Percentiles rank a stretch among this genome's conserved stretches.
Conservation (phyloP, 305 asterid genomes). For the Petunia hybrid region DNA sequence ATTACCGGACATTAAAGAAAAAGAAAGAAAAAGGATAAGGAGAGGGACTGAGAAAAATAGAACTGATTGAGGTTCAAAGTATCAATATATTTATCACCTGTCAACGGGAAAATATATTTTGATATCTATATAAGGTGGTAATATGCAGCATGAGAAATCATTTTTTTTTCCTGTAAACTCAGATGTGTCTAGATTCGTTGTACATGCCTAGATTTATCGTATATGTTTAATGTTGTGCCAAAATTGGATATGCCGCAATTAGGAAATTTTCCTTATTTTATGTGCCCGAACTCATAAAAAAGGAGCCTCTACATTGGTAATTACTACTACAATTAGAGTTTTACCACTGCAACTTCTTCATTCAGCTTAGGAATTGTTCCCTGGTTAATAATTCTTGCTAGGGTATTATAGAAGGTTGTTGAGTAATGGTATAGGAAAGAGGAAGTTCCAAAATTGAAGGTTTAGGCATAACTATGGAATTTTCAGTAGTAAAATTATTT, state of each 20-base stretch:
- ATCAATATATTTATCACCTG: background rate
- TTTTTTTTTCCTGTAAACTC: background rate
- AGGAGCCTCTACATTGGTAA: background rate
- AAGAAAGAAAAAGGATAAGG: background rate
- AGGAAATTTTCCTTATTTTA: background rate
- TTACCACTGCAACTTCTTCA: background rate
- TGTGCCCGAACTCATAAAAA: background rate
- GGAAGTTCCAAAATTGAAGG: background rate
- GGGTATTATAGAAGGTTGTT: background rate
- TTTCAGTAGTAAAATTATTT: slow-evolving; percentile 7
- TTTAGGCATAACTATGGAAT: background rate
- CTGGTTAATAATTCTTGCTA: background rate
- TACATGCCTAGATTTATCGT: slow-evolving; percentile 4
- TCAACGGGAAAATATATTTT: background rate
- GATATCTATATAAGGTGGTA: slow-evolving; percentile 7
- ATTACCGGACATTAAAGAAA: slow-evolving; percentile 1
- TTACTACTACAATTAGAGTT: background rate
- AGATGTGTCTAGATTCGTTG: slow-evolving; percentile 15
- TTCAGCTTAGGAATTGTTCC: slow-evolving; percentile 4
- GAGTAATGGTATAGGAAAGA: background rate
- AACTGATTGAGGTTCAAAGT: background rate
- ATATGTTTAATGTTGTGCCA: background rate
- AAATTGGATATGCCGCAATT: background rate
- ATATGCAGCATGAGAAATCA: slow-evolving; percentile 13
- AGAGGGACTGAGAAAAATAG: slow-evolving; percentile 1